A percentile compares a stretch with the other conserved stretches of the same genome.
phyloP scores from a whole-genome alignment of 2,329 filamentous ascomycete genomes.

The Didymosphaeria variabile region DNA sequence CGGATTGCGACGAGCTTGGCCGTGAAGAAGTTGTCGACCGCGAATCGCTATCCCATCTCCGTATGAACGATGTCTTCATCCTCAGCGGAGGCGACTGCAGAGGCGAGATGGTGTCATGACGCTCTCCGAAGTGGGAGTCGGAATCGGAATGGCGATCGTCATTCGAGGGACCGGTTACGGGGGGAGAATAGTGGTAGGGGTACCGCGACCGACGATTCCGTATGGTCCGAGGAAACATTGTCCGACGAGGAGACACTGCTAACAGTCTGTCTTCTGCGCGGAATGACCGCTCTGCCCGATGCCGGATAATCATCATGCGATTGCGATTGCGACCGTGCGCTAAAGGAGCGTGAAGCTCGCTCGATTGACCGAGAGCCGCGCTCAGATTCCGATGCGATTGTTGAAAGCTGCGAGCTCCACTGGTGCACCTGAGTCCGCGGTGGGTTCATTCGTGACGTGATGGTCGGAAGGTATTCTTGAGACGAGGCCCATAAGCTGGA shows the following conservation, averaged over 20 bases:
- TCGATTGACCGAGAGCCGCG: constrained; percentile 46
- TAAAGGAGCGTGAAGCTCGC: constrained; percentile 42
- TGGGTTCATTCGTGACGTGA: constrained; percentile 52
- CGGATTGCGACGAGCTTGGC: constrained; percentile 48
- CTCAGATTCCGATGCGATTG: constrained; percentile 48
- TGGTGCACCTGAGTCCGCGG: constrained; percentile 45
- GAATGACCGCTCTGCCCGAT: constrained; percentile 31
- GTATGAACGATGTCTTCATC: constrained; percentile 49
- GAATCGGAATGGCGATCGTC: constrained; percentile 43
- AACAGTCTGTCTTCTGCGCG: constrained; percentile 45
- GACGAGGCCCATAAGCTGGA: constrained; percentile 48
- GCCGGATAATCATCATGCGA: constrained; percentile 41
- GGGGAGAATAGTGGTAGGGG: constrained; percentile 50
- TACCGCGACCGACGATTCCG: constrained; percentile 45
- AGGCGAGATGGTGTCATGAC: constrained; percentile 51
- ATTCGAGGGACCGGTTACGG: constrained; percentile 30
- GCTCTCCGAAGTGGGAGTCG: constrained; percentile 29
- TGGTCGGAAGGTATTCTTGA: constrained; percentile 39
- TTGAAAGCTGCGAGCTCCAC: constrained; percentile 53
- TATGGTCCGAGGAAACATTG: constrained; percentile 38
- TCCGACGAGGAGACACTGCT: constrained; percentile 47
- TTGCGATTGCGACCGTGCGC: constrained; percentile 43
- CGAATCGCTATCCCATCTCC: constrained; percentile 44
- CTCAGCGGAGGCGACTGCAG: constrained; percentile 50
- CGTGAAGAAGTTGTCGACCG: constrained; percentile 43